Percentiles rank a stretch among this genome's conserved stretches.
phyloP scores from a whole-genome alignment of 108 stramenopile genomes.

The Conticribra guillardii region DNA sequence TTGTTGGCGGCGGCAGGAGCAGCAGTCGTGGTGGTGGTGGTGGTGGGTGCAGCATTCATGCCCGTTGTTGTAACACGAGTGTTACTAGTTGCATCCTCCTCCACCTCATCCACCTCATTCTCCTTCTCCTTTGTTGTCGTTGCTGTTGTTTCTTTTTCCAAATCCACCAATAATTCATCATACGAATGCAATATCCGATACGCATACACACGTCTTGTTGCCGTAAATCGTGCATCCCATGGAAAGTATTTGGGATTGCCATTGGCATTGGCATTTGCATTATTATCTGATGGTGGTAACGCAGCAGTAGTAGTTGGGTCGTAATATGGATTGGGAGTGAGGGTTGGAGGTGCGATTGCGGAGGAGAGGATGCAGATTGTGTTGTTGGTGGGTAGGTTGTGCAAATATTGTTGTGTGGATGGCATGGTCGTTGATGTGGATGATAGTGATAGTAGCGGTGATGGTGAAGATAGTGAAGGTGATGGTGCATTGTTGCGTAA shows the following conservation, averaged over 20 bases:
- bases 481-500: slow-evolving; percentile 8
- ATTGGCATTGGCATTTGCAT: too few relatives aligned
- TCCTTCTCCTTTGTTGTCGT: too few relatives aligned
- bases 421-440: neutral
- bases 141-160: too few relatives aligned
- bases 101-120: too few relatives aligned
- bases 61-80: slow-evolving; percentile 5
- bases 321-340: slow-evolving; percentile 37
- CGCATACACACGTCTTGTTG: slow-evolving; percentile 74
- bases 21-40: neutral
- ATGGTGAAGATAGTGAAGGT: too few relatives aligned
- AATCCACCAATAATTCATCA: too few relatives aligned
- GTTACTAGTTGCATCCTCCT: too few relatives aligned
- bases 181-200: slow-evolving; percentile 68
- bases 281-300: too few relatives aligned
- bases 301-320: slow-evolving; percentile 43
- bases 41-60: slow-evolving; percentile 3
- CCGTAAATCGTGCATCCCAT: slow-evolving; percentile 86
- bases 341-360: slow-evolving; percentile 31
- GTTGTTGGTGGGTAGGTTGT: slow-evolving; percentile 14
- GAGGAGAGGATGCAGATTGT: slow-evolving; percentile 42
- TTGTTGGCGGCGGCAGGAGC: slow-evolving; percentile 2
- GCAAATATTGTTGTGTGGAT: neutral
- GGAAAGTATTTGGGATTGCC: slow-evolving; percentile 53
- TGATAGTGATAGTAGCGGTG: too few relatives aligned